Percentiles rank a stretch among this genome's conserved stretches.
Conservation (phyloP, 192 early-diverging fungal species). For the Dimargaris cristalligena region DNA sequence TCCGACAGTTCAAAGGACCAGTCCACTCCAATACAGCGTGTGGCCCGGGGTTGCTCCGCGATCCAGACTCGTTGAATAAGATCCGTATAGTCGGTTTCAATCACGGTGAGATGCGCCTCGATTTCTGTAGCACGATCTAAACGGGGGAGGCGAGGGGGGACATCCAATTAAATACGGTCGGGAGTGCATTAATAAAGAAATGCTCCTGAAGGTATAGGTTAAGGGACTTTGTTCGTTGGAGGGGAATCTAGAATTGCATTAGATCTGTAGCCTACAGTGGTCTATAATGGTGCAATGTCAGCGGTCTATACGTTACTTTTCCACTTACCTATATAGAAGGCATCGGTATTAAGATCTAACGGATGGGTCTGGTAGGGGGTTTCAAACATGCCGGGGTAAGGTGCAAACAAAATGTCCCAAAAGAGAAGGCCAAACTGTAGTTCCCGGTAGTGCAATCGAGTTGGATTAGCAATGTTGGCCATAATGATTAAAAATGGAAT, state of each 20-base stretch:
- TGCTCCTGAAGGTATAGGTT: too few species aligned
- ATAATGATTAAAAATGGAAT: too few species aligned
- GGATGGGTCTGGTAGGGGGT: slow-evolving; percentile 50
- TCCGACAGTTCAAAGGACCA: slow-evolving; percentile 28
- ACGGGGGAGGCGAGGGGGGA: too few species aligned
- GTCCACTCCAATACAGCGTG: slow-evolving; percentile 29
- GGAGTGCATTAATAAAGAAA: too few species aligned
- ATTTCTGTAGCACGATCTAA: slow-evolving; percentile 20
- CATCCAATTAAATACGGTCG: too few species aligned
- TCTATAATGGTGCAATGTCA: too few species aligned
- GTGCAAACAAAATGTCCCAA: slow-evolving; percentile 50
- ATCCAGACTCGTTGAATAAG: slow-evolving; percentile 22
- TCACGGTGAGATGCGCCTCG: slow-evolving; percentile 17
- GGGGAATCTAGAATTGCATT: too few species aligned
- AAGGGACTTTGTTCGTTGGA: too few species aligned
- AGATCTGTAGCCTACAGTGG: too few species aligned
- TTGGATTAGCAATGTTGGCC: too few species aligned
- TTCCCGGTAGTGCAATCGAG: too few species aligned
- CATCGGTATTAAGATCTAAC: slow-evolving; percentile 44
- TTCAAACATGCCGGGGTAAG: slow-evolving; percentile 46
- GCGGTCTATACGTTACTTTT: too few species aligned
- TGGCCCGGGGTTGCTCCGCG: slow-evolving; percentile 20
- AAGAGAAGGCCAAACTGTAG: slow-evolving; percentile 39
- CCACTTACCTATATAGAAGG: slow-evolving; percentile 43
- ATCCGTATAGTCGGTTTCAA: slow-evolving; percentile 10